Evolutionary conservation across 768 basidiomycete species (phyloP).

Genomic region (Tricholoma matsutake): DNA sequence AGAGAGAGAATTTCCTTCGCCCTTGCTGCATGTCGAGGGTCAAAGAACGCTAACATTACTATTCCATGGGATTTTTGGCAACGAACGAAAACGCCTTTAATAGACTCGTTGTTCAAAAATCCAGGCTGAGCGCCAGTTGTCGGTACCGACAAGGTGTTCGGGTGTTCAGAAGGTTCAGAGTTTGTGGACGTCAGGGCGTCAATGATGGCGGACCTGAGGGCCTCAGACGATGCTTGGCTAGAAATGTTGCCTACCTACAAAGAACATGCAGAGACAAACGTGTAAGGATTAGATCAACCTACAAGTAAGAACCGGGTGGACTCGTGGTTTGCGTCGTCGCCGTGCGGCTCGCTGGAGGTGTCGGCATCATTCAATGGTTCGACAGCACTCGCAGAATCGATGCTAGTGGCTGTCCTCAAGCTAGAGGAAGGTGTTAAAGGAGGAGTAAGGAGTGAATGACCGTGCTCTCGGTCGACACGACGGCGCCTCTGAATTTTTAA

Average conservation of each 20-base stretch:
- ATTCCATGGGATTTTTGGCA: constrained; percentile 49
- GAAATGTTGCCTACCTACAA: constrained; percentile 36
- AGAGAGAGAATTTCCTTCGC: constrained; percentile 41
- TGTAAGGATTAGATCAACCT: constrained; percentile 5
- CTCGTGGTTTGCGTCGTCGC: constrained; percentile 25
- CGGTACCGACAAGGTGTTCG: constrained; percentile 5
- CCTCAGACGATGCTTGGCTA: constrained; percentile 22
- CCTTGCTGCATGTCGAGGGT: constrained; percentile 50
- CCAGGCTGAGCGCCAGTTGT: background rate
- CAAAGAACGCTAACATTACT: constrained; percentile 59
- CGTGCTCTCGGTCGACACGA: constrained; percentile 33
- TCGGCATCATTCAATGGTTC: constrained; percentile 17
- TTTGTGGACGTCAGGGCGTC: constrained; percentile 17
- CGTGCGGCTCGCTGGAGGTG: constrained; percentile 19
- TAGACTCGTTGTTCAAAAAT: constrained; percentile 21
- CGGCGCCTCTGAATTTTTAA: constrained; percentile 31
- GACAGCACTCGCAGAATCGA: constrained; percentile 22
- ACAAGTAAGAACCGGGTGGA: constrained; percentile 38
- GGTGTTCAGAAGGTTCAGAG: background rate
- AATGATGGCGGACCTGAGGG: constrained; percentile 26
- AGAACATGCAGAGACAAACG: background rate
- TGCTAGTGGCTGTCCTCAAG: constrained; percentile 35
- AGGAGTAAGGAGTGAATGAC: constrained; percentile 52
- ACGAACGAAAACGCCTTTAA: constrained; percentile 58
- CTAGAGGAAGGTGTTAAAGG: constrained; percentile 70